These are phyloP conservation scores for Diophrys sp. DNA, from an alignment of 73 alveolate species.

Conservation along the genomic window DNA sequence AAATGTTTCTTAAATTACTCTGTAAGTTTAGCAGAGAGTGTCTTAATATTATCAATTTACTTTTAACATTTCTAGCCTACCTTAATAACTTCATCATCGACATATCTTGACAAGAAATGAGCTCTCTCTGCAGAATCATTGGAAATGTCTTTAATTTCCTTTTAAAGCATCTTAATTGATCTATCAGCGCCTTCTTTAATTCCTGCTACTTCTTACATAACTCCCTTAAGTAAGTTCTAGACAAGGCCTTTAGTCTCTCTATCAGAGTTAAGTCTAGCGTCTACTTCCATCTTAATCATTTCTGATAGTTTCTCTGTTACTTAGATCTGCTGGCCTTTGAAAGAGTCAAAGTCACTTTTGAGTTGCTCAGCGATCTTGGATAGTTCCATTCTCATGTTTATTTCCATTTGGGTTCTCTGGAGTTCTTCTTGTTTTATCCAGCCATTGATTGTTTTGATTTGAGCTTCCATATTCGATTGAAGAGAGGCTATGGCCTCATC, in stretches of 20 bases:
- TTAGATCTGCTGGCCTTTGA: constrained; percentile 31
- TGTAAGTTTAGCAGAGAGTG: constrained; percentile 53
- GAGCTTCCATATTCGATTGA: constrained; percentile 25
- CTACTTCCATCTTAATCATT: constrained; percentile 63
- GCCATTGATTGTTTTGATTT: constrained; percentile 52
- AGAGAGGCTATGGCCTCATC: constrained; percentile 59
- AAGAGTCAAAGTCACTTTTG: constrained; percentile 39
- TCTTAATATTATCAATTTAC: constrained; percentile 46
- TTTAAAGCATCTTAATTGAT: constrained; percentile 9
- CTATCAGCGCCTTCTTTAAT: constrained; percentile 39
- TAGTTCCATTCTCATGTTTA: constrained; percentile 34
- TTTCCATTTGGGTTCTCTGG: constrained; percentile 42
- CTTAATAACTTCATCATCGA: constrained; percentile 51
- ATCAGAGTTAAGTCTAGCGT: constrained; percentile 30
- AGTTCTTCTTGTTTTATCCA: constrained; percentile 56
- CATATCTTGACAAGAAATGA: constrained; percentile 48
- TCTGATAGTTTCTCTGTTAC: constrained; percentile 58
- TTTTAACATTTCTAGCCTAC: constrained; percentile 13
- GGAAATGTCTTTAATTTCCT: constrained; percentile 48
- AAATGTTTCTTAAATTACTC: constrained; percentile 54
- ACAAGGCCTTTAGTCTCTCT: constrained; percentile 43
- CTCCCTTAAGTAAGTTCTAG: constrained; percentile 42
- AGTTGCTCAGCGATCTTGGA: constrained; percentile 38
- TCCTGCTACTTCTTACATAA: constrained; percentile 44
- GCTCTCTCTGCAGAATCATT: constrained; percentile 62